phyloP scores from a whole-genome alignment of 2,329 filamentous ascomycete species.

The Paracoccidioides lutzii region DNA sequence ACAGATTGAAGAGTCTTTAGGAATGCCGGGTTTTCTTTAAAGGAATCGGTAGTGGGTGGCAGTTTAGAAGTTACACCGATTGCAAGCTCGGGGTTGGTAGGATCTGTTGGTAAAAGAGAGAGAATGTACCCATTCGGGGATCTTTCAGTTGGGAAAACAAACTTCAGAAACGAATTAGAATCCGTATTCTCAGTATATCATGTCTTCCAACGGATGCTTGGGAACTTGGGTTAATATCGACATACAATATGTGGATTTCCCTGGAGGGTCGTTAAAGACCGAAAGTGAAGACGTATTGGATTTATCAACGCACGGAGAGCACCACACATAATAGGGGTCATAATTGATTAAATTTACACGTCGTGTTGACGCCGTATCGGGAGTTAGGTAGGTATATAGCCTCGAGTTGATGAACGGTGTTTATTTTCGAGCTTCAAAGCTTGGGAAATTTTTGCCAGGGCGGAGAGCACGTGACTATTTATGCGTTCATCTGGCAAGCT shows the following conservation, averaged over 20 bases:
- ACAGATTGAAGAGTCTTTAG: conserved; percentile 44
- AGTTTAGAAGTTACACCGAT: conserved; percentile 43
- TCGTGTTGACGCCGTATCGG: neutral
- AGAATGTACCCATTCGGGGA: conserved; percentile 35
- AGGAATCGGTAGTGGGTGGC: conserved; percentile 44
- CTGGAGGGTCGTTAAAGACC: conserved; percentile 26
- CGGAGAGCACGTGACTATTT: no score
- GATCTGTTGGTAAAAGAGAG: conserved; percentile 43
- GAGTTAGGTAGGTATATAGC: no score
- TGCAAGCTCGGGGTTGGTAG: conserved; percentile 40
- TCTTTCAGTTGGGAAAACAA: conserved; percentile 25
- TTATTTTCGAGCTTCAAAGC: no score
- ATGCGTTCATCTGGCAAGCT: neutral
- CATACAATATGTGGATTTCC: conserved; percentile 29
- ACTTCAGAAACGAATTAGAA: conserved; percentile 8
- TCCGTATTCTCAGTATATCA: neutral
- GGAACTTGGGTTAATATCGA: neutral
- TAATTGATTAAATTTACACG: conserved; percentile 5
- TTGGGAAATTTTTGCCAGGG: no score
- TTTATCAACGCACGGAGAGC: conserved; percentile 12
- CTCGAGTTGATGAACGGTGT: no score
- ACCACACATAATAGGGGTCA: conserved; percentile 16
- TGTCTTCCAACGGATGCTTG: neutral
- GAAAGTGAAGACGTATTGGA: conserved; percentile 16
- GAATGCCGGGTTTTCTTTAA: conserved; percentile 45